Base-by-base conservation (phyloP, 805 yeast species). In the Kurtzmaniella cleridarum region DNA sequence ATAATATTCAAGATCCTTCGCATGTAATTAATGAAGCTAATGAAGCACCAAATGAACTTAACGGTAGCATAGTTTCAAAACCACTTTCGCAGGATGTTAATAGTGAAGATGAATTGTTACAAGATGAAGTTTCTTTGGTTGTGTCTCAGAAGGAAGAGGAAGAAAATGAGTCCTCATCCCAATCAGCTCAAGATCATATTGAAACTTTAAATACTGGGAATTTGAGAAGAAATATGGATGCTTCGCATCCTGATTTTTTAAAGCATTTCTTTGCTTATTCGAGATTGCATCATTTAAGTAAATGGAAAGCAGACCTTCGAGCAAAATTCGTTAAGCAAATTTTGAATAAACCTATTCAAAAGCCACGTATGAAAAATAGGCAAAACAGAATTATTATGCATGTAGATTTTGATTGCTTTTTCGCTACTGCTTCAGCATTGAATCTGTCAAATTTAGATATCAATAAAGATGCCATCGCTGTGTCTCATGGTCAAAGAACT, bases 351-450 rank as follows among this genome's bases (percentile, higher is more conserved):
- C 27, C 27, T 13, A 27, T 34, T 46, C 14, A 48, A 39, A 40
- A 30, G 34, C 35, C 32, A n/a, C n/a, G n/a, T 28, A 24, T 14
- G 15, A 27, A 10, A 15, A 30, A 15, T 28, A 10, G 5, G 13
- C 15, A 23, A 15, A 27, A 36, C 18, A 51, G 50, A 27, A 54
- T 73, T 1, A 75, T 90, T 8, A 55, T 90, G 39, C 97, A 91
- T 57, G 71, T 91, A 27, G 98, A 91, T 57, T 91, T 89, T 58
- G 98, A 91, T 57, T 88, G 95, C 47, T 91, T 93, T 52, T 91
- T 91, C 61, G 97, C 90, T 2, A 74, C 95, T 0, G 96, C 84
- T 0, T 84, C 96, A 0, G 75, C 86, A 2, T 60, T 79, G 39
- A 67, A 62, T 12, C 64, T 69, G 31, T 81, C 84, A 0, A 69